A percentile compares a stretch with the other conserved stretches of the same genome.
These are phyloP conservation scores for Neonectria hederae DNA, from an alignment of 2,329 filamentous ascomycete species.

Conservation along the genomic window DNA sequence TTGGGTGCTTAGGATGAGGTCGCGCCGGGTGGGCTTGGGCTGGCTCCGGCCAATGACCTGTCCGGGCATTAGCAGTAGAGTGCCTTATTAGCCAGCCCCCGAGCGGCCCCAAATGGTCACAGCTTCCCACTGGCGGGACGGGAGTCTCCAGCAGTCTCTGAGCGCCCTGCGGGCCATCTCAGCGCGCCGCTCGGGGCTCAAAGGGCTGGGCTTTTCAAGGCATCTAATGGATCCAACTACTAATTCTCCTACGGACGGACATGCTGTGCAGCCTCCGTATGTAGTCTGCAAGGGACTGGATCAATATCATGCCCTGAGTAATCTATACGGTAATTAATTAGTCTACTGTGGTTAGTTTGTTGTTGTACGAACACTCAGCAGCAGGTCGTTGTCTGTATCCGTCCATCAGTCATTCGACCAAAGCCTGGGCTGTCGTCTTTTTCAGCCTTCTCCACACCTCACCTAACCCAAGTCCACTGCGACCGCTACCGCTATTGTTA, in stretches of 20 bases:
- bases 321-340: too few species aligned
- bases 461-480: background rate
- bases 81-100: background rate
- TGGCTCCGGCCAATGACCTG: slow-evolving; percentile 15
- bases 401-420: background rate
- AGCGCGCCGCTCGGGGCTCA: slow-evolving; percentile 6
- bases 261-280: background rate
- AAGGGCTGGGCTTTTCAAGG: background rate
- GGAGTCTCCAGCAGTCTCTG: slow-evolving; percentile 16
- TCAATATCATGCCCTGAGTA: background rate
- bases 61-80: slow-evolving; percentile 9
- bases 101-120: slow-evolving; percentile 13
- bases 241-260: background rate
- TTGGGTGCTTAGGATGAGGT: too few species aligned
- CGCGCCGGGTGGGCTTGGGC: background rate
- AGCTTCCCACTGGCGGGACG: slow-evolving; percentile 22
- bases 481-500: background rate
- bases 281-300: background rate
- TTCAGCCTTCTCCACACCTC: background rate
- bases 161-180: slow-evolving; percentile 1
- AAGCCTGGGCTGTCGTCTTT: background rate
- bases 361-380: background rate
- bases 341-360: too few species aligned
- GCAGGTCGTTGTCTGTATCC: background rate
- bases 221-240: background rate